Base-by-base conservation (phyloP, 2,329 filamentous ascomycete species). In the Ophiosphaerella narmari region DNA sequence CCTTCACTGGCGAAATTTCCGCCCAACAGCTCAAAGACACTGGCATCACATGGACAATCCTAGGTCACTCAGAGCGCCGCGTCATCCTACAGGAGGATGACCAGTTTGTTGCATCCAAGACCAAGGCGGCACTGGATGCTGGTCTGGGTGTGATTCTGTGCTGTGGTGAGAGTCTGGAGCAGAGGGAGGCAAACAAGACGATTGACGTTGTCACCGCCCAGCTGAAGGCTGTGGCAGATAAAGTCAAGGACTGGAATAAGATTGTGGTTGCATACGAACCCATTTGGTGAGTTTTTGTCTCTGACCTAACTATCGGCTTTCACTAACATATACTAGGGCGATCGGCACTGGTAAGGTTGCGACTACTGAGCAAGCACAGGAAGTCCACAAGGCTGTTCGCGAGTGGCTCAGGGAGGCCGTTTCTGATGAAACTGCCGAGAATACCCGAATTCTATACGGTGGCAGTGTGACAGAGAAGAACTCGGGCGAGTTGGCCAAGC, bases 401-500 rank as follows among this genome's bases (percentile, higher is more conserved):
- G 80, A 86, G 70, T 97, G 92, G 90, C 83, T 99, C 72, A 75
- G 71, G 56, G 85, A 86, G 71, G 83, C 86, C 69, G 83, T 92
- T 66, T 90, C 95, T 59, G 79, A 84, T 71, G 82, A 89, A 73
- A 90, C 88, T 49, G 86, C 91, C 39, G 91, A 96, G 59, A 86
- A 88, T 79, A 96, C 92, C 55, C 86, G 94, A 68, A 90, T 99
- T 74, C 87, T 99, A 73, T 99, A 99, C 78, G 94, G 94, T 63
- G 94, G 94, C 73, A 94, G 89, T 68, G 94, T 99, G 69, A 95
- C 83, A 74, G 94, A 96, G 84, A 97, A 97, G 89, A 99, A 99
- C 86, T 95, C 90, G 83, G 85, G 82, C 72, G 93, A 97, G 60
- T 84, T 99, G 68, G 86, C 89, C 74, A 93, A 91, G 82, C 86